phyloP scores from a whole-genome alignment of 441 rosid genomes.

The Breynia disticha region DNA sequence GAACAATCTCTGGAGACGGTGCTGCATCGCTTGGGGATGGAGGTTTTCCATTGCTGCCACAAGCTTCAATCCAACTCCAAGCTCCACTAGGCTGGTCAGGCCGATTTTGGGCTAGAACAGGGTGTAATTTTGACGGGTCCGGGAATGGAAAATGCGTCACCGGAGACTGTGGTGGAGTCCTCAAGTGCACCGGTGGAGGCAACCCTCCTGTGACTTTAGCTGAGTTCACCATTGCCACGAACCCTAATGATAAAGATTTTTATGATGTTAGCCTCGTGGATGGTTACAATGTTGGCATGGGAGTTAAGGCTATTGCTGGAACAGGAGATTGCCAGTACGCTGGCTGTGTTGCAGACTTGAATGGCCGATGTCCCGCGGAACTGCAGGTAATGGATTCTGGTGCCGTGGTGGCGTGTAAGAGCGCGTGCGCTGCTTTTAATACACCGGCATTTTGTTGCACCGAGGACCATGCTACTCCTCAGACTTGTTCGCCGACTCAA shows the following conservation, averaged over 20 bases:
- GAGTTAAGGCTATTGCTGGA: slow-evolving; percentile 73
- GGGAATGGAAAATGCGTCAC: slow-evolving; percentile 62
- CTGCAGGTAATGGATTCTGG: slow-evolving; percentile 54
- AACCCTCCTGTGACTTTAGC: slow-evolving; percentile 77
- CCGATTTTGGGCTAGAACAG: slow-evolving; percentile 87
- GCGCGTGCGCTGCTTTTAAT: slow-evolving; percentile 89
- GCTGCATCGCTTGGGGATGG: slow-evolving; percentile 51
- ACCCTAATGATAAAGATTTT: slow-evolving; percentile 68
- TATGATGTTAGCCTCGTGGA: slow-evolving; percentile 93
- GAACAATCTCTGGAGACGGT: slow-evolving; percentile 55
- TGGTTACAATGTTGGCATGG: slow-evolving; percentile 83
- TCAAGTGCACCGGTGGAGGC: slow-evolving; percentile 83
- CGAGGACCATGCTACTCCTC: slow-evolving; percentile 70
- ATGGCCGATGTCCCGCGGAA: slow-evolving; percentile 68
- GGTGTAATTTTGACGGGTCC: slow-evolving; percentile 45
- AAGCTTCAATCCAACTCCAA: too few species aligned
- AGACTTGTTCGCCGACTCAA: slow-evolving; percentile 57
- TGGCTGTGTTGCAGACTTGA: slow-evolving; percentile 66
- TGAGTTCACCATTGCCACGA: slow-evolving; percentile 83
- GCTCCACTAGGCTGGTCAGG: slow-evolving; percentile 97
- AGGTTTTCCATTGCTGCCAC: slow-evolving; percentile 42
- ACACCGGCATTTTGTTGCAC: slow-evolving; percentile 75
- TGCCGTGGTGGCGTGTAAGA: slow-evolving; percentile 64
- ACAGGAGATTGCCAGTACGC: slow-evolving; percentile 62
- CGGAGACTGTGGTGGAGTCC: slow-evolving; percentile 80